Conservation (phyloP, 768 basidiomycete species). For the Mycena galopus region DNA sequence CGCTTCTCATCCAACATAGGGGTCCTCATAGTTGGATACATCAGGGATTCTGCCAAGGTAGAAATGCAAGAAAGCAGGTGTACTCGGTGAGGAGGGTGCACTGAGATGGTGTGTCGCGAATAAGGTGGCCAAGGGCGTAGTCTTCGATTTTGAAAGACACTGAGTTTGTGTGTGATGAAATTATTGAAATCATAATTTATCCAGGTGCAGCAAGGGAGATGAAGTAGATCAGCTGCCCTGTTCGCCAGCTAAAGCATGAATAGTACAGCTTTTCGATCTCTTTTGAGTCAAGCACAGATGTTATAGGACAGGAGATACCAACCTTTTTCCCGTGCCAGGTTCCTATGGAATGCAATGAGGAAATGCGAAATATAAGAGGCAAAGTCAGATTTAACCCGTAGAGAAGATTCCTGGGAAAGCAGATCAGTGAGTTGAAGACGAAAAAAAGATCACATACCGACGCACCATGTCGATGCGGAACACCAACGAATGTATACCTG, state of each 20-base stretch:
- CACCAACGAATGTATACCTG: slow-evolving; percentile 16
- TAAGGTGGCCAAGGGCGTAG: neutral
- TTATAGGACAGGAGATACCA: too few relatives aligned
- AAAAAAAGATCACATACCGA: neutral
- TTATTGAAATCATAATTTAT: too few relatives aligned
- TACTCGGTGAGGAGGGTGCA: slow-evolving; percentile 31
- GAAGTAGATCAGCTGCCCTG: slow-evolving; percentile 29
- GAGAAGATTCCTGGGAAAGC: too few relatives aligned
- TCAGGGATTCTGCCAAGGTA: too few relatives aligned
- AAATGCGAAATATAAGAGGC: neutral
- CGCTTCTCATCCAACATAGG: neutral
- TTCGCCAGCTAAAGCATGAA: slow-evolving; percentile 26
- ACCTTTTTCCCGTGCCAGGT: slow-evolving; percentile 30
- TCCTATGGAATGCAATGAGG: neutral
- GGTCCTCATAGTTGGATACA: too few relatives aligned
- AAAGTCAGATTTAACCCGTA: too few relatives aligned
- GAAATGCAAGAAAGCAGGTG: neutral
- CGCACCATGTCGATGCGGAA: slow-evolving; percentile 25
- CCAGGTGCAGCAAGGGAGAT: slow-evolving; percentile 23
- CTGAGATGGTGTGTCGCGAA: slow-evolving; percentile 15
- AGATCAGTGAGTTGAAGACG: too few relatives aligned
- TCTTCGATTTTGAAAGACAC: neutral
- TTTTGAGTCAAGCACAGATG: too few relatives aligned
- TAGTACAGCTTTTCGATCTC: slow-evolving; percentile 26
- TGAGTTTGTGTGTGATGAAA: too few relatives aligned